Evolutionary conservation across 2,329 filamentous ascomycete genomes (phyloP).

Genomic region (Corniculantispora saksenae): DNA sequence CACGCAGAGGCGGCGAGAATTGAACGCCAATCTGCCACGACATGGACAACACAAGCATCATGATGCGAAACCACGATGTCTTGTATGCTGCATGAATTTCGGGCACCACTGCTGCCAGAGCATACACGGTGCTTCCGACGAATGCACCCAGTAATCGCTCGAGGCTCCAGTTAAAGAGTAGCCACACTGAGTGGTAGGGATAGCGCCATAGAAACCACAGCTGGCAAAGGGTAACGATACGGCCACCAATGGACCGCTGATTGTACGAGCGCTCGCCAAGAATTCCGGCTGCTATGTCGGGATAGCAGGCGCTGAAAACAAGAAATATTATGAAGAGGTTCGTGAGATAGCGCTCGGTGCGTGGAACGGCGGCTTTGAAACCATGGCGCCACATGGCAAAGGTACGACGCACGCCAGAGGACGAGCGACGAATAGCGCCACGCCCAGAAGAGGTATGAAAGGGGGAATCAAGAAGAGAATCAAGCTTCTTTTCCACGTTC

Average conservation of each 20-base stretch:
- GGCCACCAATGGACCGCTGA: conserved; percentile 25
- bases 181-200: conserved; percentile 23
- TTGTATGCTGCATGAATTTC: conserved; percentile 21
- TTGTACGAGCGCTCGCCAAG: conserved; percentile 26
- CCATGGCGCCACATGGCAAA: conserved; percentile 24
- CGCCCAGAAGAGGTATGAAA: conserved; percentile 22
- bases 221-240: conserved; percentile 24
- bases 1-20: conserved; percentile 22
- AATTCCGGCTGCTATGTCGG: conserved; percentile 24
- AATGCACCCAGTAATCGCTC: conserved; percentile 25
- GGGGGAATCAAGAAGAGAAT: conserved; percentile 8
- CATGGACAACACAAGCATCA: conserved; percentile 26
- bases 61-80: conserved; percentile 24
- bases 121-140: conserved; percentile 25
- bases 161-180: conserved; percentile 27
- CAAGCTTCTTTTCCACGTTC: conserved; percentile 22
- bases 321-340: conserved; percentile 26
- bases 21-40: conserved; percentile 25
- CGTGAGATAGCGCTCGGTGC: conserved; percentile 20
- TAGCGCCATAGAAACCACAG: conserved; percentile 24
- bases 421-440: conserved; percentile 16
- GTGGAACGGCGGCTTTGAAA: conserved; percentile 21
- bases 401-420: conserved; percentile 20
- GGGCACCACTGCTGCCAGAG: conserved; percentile 23
- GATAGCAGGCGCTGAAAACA: conserved; percentile 23